phyloP scores from a whole-genome alignment of 2,329 filamentous ascomycete species.

The Talaromyces amestolkiae region DNA sequence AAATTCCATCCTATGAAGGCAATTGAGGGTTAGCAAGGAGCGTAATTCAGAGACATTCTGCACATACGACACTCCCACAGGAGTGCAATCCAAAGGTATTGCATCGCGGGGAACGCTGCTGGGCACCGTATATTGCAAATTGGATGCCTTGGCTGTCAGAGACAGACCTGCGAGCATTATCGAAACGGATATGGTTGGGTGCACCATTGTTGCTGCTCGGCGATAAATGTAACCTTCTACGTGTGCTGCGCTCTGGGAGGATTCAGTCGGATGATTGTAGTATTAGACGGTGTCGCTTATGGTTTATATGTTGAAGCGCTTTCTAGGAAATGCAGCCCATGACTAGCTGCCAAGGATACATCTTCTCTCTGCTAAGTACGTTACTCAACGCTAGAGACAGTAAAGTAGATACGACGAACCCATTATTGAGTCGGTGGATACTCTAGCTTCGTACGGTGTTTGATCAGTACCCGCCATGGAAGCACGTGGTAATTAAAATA shows the following conservation, averaged over 20 bases:
- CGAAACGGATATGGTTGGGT: background rate
- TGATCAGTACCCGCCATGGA: too few species aligned
- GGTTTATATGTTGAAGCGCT: background rate
- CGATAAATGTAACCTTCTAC: background rate
- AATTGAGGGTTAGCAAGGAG: background rate
- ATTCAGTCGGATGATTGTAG: background rate
- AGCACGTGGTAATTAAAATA: too few species aligned
- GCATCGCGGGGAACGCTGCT: background rate
- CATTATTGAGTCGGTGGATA: too few species aligned
- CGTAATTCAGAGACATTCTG: background rate
- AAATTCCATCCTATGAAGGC: background rate
- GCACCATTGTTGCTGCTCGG: background rate
- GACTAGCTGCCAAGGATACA: background rate
- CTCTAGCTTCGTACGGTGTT: too few species aligned
- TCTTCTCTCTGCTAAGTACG: background rate
- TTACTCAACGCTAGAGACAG: too few species aligned
- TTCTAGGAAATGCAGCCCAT: background rate
- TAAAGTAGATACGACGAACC: too few species aligned
- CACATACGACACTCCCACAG: slow-evolving; percentile 3
- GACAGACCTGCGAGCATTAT: background rate
- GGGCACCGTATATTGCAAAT: slow-evolving; percentile 1
- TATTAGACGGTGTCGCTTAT: background rate
- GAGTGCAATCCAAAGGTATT: slow-evolving; percentile 6
- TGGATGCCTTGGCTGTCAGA: background rate
- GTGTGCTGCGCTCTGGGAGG: background rate